Percentiles rank a stretch among this genome's conserved stretches.
These are phyloP conservation scores for Chrysochromulina parva DNA, from an alignment of 78 protist genomes.

Conservation along the genomic window DNA sequence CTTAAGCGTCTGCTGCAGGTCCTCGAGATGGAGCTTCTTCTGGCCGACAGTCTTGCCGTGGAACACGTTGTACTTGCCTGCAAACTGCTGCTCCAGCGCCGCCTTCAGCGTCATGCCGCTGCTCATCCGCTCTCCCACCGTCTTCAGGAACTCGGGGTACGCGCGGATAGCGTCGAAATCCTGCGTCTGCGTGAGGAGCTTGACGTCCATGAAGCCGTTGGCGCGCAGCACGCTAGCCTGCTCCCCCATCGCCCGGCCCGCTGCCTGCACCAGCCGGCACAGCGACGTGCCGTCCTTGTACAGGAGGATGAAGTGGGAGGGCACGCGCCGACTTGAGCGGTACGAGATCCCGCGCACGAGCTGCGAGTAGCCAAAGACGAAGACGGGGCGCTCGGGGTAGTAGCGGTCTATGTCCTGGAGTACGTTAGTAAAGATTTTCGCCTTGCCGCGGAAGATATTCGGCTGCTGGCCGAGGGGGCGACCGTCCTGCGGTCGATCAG, in stretches of 20 bases:
- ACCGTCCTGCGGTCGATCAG: not conserved
- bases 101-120: not conserved
- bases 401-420: not conserved
- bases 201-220: not conserved
- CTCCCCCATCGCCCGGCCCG: not conserved
- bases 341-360: not conserved
- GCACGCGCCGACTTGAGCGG: conserved; percentile 6
- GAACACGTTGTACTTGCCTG: not conserved
- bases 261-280: conserved; percentile 1
- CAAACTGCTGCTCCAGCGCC: not conserved
- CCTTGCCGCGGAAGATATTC: not conserved
- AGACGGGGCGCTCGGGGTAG: not conserved
- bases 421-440: not conserved
- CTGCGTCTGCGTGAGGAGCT: not conserved
- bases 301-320: not conserved
- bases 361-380: conserved; percentile 19
- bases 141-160: not conserved
- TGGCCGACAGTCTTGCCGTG: not conserved
- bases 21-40: not conserved
- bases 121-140: not conserved
- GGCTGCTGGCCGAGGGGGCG: not conserved
- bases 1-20: not conserved
- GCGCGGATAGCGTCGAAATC: not conserved
- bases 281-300: not conserved
- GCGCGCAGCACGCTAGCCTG: not conserved